phyloP scores from a whole-genome alignment of 331 rosid genomes.

The Rosa hybrid region DNA sequence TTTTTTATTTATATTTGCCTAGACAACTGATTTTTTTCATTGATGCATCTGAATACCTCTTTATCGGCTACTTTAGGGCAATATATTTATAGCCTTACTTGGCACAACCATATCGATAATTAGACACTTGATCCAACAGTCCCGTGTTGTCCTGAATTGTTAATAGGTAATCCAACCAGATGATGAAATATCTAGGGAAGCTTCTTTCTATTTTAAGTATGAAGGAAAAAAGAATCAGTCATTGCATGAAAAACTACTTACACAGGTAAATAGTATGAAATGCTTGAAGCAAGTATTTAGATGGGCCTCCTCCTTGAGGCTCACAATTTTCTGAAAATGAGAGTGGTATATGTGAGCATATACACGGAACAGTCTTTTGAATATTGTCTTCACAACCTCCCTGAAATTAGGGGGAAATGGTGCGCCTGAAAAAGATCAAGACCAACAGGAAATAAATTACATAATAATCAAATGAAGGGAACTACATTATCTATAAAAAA shows the following conservation, averaged over 20 bases:
- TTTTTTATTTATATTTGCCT: neutral
- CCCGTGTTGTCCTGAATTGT: neutral
- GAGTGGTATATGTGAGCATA: constrained; percentile 99
- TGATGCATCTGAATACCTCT: neutral
- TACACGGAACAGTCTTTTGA: constrained; percentile 94
- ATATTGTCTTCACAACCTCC: constrained; percentile 98
- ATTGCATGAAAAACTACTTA: constrained; percentile 41
- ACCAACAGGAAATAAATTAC: neutral
- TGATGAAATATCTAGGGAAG: neutral
- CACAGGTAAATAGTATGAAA: constrained; percentile 95
- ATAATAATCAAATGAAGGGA: constrained; percentile 14
- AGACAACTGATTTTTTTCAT: neutral
- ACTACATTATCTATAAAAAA: neutral
- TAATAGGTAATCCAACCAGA: neutral
- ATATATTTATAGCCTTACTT: neutral
- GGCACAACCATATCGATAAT: neutral
- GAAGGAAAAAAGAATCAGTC: neutral
- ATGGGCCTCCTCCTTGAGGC: constrained; percentile 99
- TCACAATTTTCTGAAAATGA: constrained; percentile 98
- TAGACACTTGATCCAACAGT: constrained; percentile 3
- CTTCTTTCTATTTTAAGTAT: neutral
- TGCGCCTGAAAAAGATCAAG: constrained; percentile 56
- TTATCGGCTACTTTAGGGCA: neutral
- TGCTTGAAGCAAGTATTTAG: constrained; percentile 99
- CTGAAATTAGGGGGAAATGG: constrained; percentile 91